Evolutionary conservation across 2,329 filamentous ascomycete genomes (phyloP).

Genomic region (Phialocephala subalpina): DNA sequence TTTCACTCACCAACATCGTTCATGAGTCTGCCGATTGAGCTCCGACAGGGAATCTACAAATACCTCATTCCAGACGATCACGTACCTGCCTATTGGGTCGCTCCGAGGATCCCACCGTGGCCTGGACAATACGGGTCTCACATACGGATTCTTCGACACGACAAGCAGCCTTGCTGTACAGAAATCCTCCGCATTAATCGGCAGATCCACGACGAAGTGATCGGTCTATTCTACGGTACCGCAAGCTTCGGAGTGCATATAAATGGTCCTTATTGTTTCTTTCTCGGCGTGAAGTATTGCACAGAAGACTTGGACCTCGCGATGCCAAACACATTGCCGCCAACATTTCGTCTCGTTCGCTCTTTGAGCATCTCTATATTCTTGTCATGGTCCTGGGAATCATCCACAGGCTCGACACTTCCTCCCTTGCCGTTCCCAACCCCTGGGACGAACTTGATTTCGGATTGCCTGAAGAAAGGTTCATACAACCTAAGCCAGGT

Average conservation of each 20-base stretch:
- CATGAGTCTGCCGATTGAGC: too few relatives aligned
- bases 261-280: slow-evolving; percentile 1
- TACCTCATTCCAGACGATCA: too few relatives aligned
- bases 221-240: too few relatives aligned
- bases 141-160: too few relatives aligned
- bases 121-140: too few relatives aligned
- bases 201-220: too few relatives aligned
- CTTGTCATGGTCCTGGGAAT: slow-evolving; percentile 1
- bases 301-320: not conserved
- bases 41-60: too few relatives aligned
- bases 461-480: slow-evolving; percentile 4
- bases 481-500: not conserved
- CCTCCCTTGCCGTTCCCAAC: not conserved
- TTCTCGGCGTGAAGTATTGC: not conserved
- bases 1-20: too few relatives aligned
- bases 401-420: not conserved
- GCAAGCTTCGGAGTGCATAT: not conserved
- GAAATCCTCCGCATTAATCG: too few relatives aligned
- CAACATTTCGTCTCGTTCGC: slow-evolving; percentile 5
- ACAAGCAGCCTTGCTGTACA: too few relatives aligned
- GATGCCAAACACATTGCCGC: not conserved
- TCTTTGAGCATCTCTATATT: slow-evolving; percentile 4
- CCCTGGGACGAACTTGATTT: slow-evolving; percentile 4
- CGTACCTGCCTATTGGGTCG: too few relatives aligned
- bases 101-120: too few relatives aligned